These are phyloP conservation scores for Physcomitrellopsis africana DNA, from an alignment of 225 moss, liverwort and hornwort species.

Conservation along the genomic window DNA sequence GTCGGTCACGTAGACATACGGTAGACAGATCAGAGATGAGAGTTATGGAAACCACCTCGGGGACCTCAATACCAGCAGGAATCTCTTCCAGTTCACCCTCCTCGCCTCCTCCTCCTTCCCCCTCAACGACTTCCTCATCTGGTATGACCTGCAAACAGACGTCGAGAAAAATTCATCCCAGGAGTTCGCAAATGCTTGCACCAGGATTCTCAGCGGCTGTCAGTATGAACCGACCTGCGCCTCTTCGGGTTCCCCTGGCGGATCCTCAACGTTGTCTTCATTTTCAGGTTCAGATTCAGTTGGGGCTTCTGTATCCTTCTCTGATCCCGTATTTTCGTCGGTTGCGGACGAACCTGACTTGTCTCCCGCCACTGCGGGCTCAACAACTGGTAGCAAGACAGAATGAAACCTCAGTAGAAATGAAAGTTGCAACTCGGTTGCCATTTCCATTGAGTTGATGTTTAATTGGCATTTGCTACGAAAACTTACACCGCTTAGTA, in stretches of 20 bases:
- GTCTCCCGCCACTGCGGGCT: conserved; percentile 55
- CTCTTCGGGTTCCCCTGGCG: conserved; percentile 71
- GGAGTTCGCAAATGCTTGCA: not conserved
- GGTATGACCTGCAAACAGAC: conserved; percentile 54
- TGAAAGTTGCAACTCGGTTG: not conserved
- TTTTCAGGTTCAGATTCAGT: conserved; percentile 47
- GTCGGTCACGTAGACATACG: not conserved
- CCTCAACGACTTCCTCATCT: conserved; percentile 87
- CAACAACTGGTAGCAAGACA: conserved; percentile 40
- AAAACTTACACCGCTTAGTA: not conserved
- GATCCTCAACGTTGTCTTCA: conserved; percentile 54
- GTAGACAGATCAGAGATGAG: not conserved
- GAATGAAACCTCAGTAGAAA: not conserved
- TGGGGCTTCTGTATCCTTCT: conserved; percentile 32
- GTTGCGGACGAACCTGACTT: conserved; percentile 55
- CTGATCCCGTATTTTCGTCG: conserved; percentile 47
- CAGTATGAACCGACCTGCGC: conserved; percentile 38
- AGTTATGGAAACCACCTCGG: conserved; percentile 57
- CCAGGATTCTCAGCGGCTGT: not conserved
- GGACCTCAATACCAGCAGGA: conserved; percentile 79
- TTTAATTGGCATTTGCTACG: not conserved
- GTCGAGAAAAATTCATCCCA: not conserved
- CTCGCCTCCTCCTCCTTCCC: conserved; percentile 55
- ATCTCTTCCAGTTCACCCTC: conserved; percentile 55
- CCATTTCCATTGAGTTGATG: not conserved